Percentiles rank a stretch among this genome's conserved stretches.
Evolutionary conservation across 2,329 filamentous ascomycete species (phyloP).

Genomic region (Nemania serpens): DNA sequence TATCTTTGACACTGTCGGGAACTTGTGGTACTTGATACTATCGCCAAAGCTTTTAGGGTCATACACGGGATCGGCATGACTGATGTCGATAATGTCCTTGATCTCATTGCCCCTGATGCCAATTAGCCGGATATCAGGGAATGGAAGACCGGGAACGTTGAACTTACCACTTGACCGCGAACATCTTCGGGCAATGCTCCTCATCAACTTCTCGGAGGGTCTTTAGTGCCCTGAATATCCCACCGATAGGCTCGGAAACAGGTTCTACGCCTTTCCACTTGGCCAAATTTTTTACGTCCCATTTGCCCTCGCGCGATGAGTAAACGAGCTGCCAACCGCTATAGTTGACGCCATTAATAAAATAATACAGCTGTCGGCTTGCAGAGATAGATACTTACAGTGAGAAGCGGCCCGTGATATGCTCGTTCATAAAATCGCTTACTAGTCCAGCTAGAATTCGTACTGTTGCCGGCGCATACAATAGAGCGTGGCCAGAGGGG

Average conservation of each 20-base stretch:
- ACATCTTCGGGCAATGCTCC: conserved; percentile 74
- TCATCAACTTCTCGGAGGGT: conserved; percentile 90
- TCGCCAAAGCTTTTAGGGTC: conserved; percentile 73
- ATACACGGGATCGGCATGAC: conserved; percentile 88
- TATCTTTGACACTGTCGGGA: conserved; percentile 89
- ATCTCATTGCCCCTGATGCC: conserved; percentile 68
- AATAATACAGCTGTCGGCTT: background rate
- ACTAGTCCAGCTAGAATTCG: conserved; percentile 80
- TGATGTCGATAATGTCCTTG: conserved; percentile 85
- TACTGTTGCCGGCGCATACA: conserved; percentile 78
- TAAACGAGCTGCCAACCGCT: conserved; percentile 87
- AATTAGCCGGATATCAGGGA: conserved; percentile 39
- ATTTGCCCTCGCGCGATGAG: conserved; percentile 87
- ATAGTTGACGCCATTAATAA: conserved; percentile 9
- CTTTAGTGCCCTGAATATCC: conserved; percentile 87
- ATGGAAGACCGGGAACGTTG: background rate
- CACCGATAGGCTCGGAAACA: conserved; percentile 77
- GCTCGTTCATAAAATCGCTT: conserved; percentile 75
- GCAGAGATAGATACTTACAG: conserved; percentile 47
- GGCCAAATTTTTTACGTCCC: conserved; percentile 94
- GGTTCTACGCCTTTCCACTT: conserved; percentile 86
- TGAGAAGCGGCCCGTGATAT: conserved; percentile 77
- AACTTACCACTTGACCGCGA: conserved; percentile 51
- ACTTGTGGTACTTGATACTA: conserved; percentile 78
- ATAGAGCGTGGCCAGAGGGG: conserved; percentile 78